Evolutionary conservation across 2,329 filamentous ascomycete genomes (phyloP).

Genomic region (Epichloe brachyelytri): DNA sequence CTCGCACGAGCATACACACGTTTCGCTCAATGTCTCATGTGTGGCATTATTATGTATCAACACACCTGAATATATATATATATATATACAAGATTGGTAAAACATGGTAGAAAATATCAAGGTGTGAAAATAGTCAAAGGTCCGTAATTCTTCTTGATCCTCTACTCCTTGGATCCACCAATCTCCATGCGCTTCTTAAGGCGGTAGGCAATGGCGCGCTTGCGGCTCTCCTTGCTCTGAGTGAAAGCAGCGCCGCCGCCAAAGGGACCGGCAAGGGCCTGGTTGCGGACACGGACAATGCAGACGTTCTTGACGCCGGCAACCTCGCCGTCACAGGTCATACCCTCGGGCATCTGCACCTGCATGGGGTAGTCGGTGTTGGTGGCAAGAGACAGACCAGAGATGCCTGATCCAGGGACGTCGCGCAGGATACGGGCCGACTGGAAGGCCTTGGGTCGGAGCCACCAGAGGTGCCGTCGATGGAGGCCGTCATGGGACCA

Average conservation of each 20-base stretch:
- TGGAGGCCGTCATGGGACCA: constrained; percentile 1
- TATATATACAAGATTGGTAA: no score
- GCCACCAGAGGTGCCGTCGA: constrained; percentile 2
- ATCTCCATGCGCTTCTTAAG: constrained; percentile 5
- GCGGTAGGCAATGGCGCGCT: constrained; percentile 4
- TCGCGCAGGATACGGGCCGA: background rate
- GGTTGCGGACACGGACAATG: constrained; percentile 5
- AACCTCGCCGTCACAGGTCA: constrained; percentile 3
- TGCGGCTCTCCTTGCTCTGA: constrained; percentile 1
- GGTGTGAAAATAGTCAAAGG: no score
- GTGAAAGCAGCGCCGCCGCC: constrained; percentile 6
- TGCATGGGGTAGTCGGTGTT: constrained; percentile 3
- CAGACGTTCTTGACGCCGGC: constrained; percentile 6
- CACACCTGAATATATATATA: no score
- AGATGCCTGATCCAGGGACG: background rate
- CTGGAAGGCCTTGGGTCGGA: constrained; percentile 3
- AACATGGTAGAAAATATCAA: no score
- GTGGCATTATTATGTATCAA: no score
- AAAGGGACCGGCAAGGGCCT: constrained; percentile 4
- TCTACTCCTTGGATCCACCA: background rate
- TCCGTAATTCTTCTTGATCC: background rate
- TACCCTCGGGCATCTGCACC: constrained; percentile 2
- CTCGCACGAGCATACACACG: no score
- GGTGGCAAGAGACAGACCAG: constrained; percentile 2
- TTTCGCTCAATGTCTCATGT: no score